A percentile compares a stretch with the other conserved stretches of the same genome.
These are phyloP conservation scores for Hygrophoropsis aurantiaca DNA, from an alignment of 768 basidiomycete species.

Conservation along the genomic window DNA sequence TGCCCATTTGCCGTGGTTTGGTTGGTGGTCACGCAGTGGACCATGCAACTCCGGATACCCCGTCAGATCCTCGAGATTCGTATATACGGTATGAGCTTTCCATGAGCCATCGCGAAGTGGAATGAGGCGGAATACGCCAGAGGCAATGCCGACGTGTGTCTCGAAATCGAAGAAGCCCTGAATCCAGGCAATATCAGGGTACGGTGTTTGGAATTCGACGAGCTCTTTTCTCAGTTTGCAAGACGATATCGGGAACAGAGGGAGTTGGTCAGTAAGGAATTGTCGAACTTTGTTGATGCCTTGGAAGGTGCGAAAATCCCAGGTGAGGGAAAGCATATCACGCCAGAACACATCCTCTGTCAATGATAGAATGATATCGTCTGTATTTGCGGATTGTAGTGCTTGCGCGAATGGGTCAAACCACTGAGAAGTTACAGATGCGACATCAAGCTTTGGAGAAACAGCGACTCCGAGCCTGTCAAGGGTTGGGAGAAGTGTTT, in stretches of 20 bases:
- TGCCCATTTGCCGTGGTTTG: conserved; percentile 12
- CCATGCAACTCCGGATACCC: conserved; percentile 34
- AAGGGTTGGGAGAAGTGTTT: neutral
- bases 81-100: conserved; percentile 38
- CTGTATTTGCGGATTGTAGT: conserved; percentile 5
- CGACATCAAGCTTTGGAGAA: conserved; percentile 31
- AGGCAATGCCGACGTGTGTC: conserved; percentile 29
- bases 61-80: conserved; percentile 30
- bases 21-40: conserved; percentile 37
- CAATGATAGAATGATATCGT: neutral
- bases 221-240: conserved; percentile 24
- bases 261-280: conserved; percentile 28
- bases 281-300: conserved; percentile 32
- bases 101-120: conserved; percentile 21
- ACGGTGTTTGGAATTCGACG: conserved; percentile 5
- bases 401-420: conserved; percentile 27
- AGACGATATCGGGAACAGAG: conserved; percentile 20
- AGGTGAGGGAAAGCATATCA: conserved; percentile 43
- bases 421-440: conserved; percentile 35
- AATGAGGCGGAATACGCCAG: conserved; percentile 35
- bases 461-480: conserved; percentile 3
- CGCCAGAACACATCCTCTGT: conserved; percentile 11
- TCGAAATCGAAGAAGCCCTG: conserved; percentile 34
- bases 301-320: conserved; percentile 39
- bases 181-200: conserved; percentile 16